Evolutionary conservation across 225 moss, liverwort and hornwort species (phyloP).

Genomic region (Thuidium tamariscinum): DNA sequence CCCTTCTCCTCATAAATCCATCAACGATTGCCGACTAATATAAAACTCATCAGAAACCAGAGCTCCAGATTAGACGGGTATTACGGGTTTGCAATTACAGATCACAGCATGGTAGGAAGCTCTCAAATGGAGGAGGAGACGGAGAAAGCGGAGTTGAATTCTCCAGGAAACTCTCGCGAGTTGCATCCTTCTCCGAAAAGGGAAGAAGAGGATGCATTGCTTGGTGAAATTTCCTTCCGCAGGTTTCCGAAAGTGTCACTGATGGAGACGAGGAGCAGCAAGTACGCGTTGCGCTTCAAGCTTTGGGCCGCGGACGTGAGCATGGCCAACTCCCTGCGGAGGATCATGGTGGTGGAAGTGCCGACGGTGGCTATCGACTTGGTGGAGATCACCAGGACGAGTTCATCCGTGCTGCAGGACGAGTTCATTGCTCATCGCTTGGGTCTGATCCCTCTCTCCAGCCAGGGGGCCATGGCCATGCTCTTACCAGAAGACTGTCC

Average conservation of each 20-base stretch:
- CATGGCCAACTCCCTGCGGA: slow-evolving; percentile 47
- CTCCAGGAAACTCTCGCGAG: background rate
- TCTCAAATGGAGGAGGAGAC: background rate
- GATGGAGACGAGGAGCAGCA: slow-evolving; percentile 29
- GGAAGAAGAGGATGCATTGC: background rate
- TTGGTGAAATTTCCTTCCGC: background rate
- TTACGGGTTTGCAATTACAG: background rate
- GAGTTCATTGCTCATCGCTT: slow-evolving; percentile 70
- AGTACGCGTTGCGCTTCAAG: slow-evolving; percentile 42
- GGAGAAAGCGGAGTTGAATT: background rate
- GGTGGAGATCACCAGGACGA: slow-evolving; percentile 60
- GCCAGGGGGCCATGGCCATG: slow-evolving; percentile 68
- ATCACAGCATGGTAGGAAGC: background rate
- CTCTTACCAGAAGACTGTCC: slow-evolving; percentile 35
- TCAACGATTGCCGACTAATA: background rate
- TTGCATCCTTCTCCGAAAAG: background rate
- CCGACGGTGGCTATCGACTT: slow-evolving; percentile 69
- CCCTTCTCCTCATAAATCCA: background rate
- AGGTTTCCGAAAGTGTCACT: slow-evolving; percentile 55
- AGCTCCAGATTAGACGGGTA: background rate
- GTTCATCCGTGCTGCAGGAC: slow-evolving; percentile 58
- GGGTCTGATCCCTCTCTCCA: slow-evolving; percentile 50
- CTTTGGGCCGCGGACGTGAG: slow-evolving; percentile 57
- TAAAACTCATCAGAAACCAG: too few relatives aligned
- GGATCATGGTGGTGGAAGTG: slow-evolving; percentile 75